Percentiles rank a stretch among this genome's conserved stretches.
phyloP scores from a whole-genome alignment of 2,329 filamentous ascomycete species.

The Colletotrichum sp. region DNA sequence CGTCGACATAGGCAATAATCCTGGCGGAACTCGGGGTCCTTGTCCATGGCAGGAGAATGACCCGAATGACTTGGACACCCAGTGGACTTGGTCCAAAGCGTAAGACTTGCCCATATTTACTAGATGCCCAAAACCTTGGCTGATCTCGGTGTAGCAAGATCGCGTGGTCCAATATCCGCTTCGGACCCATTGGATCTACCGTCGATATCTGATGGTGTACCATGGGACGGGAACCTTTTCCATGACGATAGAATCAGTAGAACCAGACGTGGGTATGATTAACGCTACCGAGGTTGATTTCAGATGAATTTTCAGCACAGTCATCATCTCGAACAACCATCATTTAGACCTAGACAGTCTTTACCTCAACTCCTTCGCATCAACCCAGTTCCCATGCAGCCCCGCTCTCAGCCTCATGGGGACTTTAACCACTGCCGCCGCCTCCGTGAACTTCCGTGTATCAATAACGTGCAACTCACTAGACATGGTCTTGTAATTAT shows the following conservation, averaged over 20 bases:
- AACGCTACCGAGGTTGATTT: not conserved
- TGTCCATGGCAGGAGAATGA: not conserved
- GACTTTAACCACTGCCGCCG: conserved; percentile 5
- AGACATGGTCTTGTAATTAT: conserved; percentile 20
- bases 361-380: not conserved
- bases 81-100: not conserved
- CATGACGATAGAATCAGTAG: not conserved
- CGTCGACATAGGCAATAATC: not conserved
- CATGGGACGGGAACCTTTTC: not conserved
- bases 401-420: conserved; percentile 1
- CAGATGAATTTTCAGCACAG: not conserved
- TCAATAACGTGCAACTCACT: conserved; percentile 14
- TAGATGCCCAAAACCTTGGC: too few species aligned
- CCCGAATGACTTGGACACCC: not conserved
- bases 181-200: conserved; percentile 51
- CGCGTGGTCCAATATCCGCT: conserved; percentile 53
- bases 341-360: not conserved
- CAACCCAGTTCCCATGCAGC: conserved; percentile 11
- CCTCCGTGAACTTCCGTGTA: not conserved
- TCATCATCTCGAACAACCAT: not conserved
- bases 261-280: accelerated
- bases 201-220: not conserved
- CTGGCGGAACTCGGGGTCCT: not conserved
- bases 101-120: not conserved
- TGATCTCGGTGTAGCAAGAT: conserved; percentile 35